Evolutionary conservation across 2,329 filamentous ascomycete species (phyloP).

Genomic region (Penicillium sp.): DNA sequence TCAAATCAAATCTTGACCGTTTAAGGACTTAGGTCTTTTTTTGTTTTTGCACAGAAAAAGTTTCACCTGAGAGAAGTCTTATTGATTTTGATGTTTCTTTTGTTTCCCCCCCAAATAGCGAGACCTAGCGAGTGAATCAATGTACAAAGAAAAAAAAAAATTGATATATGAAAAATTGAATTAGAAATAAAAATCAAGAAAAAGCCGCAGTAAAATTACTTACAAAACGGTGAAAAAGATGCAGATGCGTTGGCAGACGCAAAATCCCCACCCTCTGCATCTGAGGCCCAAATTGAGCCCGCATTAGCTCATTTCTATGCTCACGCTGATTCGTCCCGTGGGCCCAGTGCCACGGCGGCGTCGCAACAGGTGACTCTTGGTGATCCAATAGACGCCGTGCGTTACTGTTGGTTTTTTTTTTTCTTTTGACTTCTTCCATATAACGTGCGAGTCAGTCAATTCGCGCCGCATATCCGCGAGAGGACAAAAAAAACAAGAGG

Average conservation of each 20-base stretch:
- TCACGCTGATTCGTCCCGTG: conserved; percentile 12
- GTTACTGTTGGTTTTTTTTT: conserved; percentile 26
- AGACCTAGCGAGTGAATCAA: background rate
- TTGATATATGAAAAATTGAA: background rate
- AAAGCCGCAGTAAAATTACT: conserved; percentile 4
- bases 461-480: background rate
- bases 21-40: too few relatives aligned
- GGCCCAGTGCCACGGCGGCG: conserved; percentile 21
- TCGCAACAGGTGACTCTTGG: conserved; percentile 23
- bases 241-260: conserved; percentile 24
- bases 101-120: background rate
- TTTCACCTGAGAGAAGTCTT: too few relatives aligned
- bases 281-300: conserved; percentile 20
- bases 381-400: conserved; percentile 27
- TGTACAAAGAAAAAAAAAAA: background rate
- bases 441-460: conserved; percentile 1
- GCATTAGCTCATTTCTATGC: conserved; percentile 18
- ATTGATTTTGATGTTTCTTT: background rate
- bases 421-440: conserved; percentile 2
- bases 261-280: conserved; percentile 9
- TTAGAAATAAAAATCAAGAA: background rate
- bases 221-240: conserved; percentile 5
- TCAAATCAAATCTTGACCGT: background rate
- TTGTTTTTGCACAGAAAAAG: too few relatives aligned
- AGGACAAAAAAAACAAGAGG: background rate